A percentile compares a stretch with the other conserved stretches of the same genome.
These are phyloP conservation scores for Saccharomyces mikatae DNA, from an alignment of 805 yeast species.

Conservation along the genomic window DNA sequence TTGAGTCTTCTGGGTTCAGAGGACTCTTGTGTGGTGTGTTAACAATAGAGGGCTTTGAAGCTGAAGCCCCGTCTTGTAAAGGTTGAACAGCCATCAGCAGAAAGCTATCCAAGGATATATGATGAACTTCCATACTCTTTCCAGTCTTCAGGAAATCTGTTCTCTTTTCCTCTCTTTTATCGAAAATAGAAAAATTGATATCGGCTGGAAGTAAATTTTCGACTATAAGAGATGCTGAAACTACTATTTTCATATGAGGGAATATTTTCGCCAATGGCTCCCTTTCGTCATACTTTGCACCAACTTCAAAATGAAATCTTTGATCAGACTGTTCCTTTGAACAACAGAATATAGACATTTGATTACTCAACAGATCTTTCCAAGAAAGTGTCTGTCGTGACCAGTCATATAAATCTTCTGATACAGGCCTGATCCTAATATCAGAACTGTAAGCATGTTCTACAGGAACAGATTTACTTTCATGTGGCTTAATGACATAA, in stretches of 20 bases:
- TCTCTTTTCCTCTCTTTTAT: conserved; percentile 59
- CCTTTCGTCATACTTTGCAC: conserved; percentile 51
- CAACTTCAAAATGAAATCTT: conserved; percentile 62
- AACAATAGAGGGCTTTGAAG: conserved; percentile 32
- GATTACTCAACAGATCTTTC: conserved; percentile 46
- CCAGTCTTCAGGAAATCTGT: conserved; percentile 64
- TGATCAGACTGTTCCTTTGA: conserved; percentile 35
- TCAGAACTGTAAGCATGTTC: conserved; percentile 51
- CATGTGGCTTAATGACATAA: conserved; percentile 46
- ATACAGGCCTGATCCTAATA: conserved; percentile 55
- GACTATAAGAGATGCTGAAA: conserved; percentile 80
- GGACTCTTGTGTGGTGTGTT: conserved; percentile 48
- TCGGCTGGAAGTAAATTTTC: conserved; percentile 83
- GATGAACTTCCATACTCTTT: conserved; percentile 64
- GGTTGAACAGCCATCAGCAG: conserved; percentile 65
- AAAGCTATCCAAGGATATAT: conserved; percentile 64
- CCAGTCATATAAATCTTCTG: conserved; percentile 56
- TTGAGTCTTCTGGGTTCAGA: conserved; percentile 45
- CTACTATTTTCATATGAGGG: conserved; percentile 71
- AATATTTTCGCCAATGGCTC: conserved; percentile 69
- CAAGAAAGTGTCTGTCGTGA: conserved; percentile 55
- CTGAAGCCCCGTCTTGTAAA: conserved; percentile 31
- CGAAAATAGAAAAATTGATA: conserved; percentile 64
- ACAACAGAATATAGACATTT: conserved; percentile 54
- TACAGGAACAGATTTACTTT: conserved; percentile 63